Percentiles rank a stretch among this genome's conserved stretches.
Conservation (phyloP, 208 protist species). For the Crithidia thermophila region DNA sequence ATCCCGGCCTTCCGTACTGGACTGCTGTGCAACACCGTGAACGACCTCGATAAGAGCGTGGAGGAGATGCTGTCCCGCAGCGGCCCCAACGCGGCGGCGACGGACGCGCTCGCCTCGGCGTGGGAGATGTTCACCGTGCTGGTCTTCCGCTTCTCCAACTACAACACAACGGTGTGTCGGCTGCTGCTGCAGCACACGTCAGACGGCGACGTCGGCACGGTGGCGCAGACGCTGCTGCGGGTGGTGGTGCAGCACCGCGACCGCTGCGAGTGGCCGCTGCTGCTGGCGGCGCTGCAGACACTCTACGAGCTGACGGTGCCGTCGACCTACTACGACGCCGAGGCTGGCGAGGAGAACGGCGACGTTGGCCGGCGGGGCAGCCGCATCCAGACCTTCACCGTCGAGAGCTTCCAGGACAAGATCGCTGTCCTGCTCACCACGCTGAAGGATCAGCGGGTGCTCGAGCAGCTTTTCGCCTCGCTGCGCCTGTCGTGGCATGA, state of each 20-base stretch:
- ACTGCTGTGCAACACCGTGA: constrained; percentile 60
- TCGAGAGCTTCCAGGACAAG: constrained; percentile 54
- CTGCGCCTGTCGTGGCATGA: constrained; percentile 46
- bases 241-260: constrained; percentile 46
- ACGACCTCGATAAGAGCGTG: constrained; percentile 77
- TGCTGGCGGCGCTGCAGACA: constrained; percentile 73
- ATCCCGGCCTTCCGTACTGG: constrained; percentile 61
- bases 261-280: constrained; percentile 74
- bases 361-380: constrained; percentile 34
- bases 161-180: constrained; percentile 56
- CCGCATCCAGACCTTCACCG: constrained; percentile 69
- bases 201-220: constrained; percentile 42
- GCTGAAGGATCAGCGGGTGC: constrained; percentile 42
- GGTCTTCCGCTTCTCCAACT: constrained; percentile 81
- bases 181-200: constrained; percentile 78
- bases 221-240: constrained; percentile 42
- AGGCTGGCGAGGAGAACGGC: constrained; percentile 2
- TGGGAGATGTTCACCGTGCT: constrained; percentile 80
- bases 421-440: constrained; percentile 41
- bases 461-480: constrained; percentile 54
- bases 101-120: constrained; percentile 36
- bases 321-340: constrained; percentile 71
- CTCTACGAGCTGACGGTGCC: constrained; percentile 85
- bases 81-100: constrained; percentile 5
- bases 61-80: constrained; percentile 60